Conservation (phyloP, 352 stramenopile genomes). For the Phytophthora europaea region DNA sequence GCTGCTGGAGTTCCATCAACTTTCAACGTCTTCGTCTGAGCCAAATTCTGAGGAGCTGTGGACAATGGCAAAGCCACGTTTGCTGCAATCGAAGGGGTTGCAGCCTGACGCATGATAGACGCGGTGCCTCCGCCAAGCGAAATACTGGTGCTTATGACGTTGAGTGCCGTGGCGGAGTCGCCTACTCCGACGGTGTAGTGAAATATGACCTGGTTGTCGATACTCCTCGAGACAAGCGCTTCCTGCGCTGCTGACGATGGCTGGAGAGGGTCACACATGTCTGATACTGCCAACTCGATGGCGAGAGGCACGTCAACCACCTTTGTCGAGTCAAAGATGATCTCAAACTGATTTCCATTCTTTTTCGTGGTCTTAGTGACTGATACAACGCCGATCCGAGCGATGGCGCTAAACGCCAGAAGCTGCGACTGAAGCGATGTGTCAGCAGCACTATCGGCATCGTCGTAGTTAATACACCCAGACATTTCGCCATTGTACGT, state of each 20-base stretch:
- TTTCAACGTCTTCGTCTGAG: slow-evolving; percentile 41
- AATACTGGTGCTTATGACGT: slow-evolving; percentile 40
- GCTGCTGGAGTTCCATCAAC: slow-evolving; percentile 58
- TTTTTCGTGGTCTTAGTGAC: slow-evolving; percentile 53
- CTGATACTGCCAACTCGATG: slow-evolving; percentile 49
- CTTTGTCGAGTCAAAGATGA: slow-evolving; percentile 63
- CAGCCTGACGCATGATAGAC: slow-evolving; percentile 46
- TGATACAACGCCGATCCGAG: slow-evolving; percentile 62
- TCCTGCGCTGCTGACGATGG: slow-evolving; percentile 48
- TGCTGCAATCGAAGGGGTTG: slow-evolving; percentile 43
- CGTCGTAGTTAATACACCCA: slow-evolving; percentile 62
- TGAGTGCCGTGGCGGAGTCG: slow-evolving; percentile 41
- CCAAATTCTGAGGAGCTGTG: slow-evolving; percentile 34
- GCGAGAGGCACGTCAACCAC: slow-evolving; percentile 53
- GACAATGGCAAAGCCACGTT: slow-evolving; percentile 44
- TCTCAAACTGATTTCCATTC: slow-evolving; percentile 67
- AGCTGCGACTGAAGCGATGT: slow-evolving; percentile 62
- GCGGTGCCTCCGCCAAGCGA: slow-evolving; percentile 28
- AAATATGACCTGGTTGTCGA: slow-evolving; percentile 60
- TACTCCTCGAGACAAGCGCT: slow-evolving; percentile 46
- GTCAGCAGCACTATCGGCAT: slow-evolving; percentile 44
- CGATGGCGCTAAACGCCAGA: slow-evolving; percentile 51
- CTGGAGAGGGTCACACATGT: slow-evolving; percentile 66
- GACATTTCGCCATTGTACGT: slow-evolving; percentile 51
- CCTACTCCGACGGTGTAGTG: slow-evolving; percentile 59